Evolutionary conservation across 805 yeast genomes (phyloP), one percentile per base, ranked within the genome.

Genomic region (Metschnikowia noctiluminum): DNA sequence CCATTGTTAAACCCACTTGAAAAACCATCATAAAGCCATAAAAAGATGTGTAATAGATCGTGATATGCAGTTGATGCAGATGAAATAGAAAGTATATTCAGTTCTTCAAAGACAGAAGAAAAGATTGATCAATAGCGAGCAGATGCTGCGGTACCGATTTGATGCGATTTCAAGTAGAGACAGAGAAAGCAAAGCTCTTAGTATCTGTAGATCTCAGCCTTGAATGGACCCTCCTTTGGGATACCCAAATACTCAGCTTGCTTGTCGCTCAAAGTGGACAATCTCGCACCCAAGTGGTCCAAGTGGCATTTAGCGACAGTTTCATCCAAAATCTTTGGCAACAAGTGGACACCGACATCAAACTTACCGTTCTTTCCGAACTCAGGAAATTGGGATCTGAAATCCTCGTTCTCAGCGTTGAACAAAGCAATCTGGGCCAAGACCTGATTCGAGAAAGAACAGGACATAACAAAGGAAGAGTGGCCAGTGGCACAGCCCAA

Each of bases 401-500:
- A 92, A 56, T 69, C 82, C 53, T 71, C 76, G 78, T 92, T 90
- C 57, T 85, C 67, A 65, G 95, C 84, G 76, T 90, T 92, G 95
- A 80, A 92, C 71, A 73, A 65, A 16, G 77, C 76, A 51, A 73
- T 92, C 81, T 92, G 99, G 64, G 99, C 99, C 71, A 92, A 82
- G 58, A 92, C 98, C 81, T 92, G 99, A 88, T 92, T 92, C 65
- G 97, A 89, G 96, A 92, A 92, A 48, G 98, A 94, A 80, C 98
- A 94, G 56, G 97, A 90, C 99, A 92, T 92, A 69, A 92, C 99
- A 71, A 92, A 92, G 38, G 97, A 89, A 45, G 98, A 87, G 83
- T 92, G 99, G 71, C 99, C 99, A 66, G 98, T 92, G 71, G 98
- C 99, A 81, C 98, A 94, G 66, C 99, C 99, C 71, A 92, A 82